Conservation (phyloP, 2,329 filamentous ascomycete genomes). For the Sordariomycetes sp. region DNA sequence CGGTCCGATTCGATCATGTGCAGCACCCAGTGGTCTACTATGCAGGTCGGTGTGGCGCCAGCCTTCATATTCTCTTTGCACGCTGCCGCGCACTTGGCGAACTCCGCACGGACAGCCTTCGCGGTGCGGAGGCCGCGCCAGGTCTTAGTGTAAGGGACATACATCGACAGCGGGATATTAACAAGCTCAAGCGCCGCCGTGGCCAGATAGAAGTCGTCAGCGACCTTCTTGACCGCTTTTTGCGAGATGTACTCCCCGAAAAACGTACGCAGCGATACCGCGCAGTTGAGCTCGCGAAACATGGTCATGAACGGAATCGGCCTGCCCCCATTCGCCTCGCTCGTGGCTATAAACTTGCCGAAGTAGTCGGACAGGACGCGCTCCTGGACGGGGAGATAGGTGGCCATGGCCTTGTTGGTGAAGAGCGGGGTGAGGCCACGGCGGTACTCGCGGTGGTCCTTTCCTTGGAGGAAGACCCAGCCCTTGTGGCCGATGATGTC, state of each 20-base stretch:
- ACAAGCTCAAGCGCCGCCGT: constrained; percentile 71
- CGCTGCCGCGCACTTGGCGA: constrained; percentile 60
- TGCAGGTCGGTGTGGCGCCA: constrained; percentile 58
- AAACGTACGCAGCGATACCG: constrained; percentile 68
- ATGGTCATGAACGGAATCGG: constrained; percentile 58
- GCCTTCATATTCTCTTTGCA: constrained; percentile 61
- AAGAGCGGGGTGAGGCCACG: constrained; percentile 67
- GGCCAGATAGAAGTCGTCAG: constrained; percentile 69
- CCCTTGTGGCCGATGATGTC: constrained; percentile 63
- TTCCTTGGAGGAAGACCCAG: constrained; percentile 73
- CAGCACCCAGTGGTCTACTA: constrained; percentile 68
- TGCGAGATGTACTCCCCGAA: constrained; percentile 71
- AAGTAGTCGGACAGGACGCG: constrained; percentile 65
- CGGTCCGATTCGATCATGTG: constrained; percentile 61
- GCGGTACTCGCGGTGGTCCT: constrained; percentile 66
- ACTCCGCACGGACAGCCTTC: constrained; percentile 60
- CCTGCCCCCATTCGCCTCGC: constrained; percentile 36
- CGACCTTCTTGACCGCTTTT: constrained; percentile 60
- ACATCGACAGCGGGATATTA: constrained; percentile 60
- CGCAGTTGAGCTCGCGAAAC: constrained; percentile 71
- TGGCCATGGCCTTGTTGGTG: constrained; percentile 58
- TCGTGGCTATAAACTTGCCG: constrained; percentile 53
- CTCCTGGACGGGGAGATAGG: constrained; percentile 65
- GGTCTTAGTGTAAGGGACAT: constrained; percentile 64
- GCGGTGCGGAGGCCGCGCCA: constrained; percentile 70